Conservation (phyloP, 106 monocot genomes). For the Xerophyta viscosa region DNA sequence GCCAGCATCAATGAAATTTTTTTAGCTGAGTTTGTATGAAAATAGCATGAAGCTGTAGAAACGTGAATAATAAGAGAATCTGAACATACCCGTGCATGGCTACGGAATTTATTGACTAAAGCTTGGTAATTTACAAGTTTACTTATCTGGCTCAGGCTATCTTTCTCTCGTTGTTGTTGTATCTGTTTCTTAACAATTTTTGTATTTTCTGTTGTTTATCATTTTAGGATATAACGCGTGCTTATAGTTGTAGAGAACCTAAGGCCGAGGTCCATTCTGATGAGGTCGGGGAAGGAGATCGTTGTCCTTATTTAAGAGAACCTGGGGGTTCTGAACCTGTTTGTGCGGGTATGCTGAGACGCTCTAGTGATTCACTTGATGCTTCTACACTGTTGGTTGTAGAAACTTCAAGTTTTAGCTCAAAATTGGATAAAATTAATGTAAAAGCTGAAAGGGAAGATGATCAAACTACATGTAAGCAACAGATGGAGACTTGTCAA, state of each 20-base stretch:
- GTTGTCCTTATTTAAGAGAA: constrained; percentile 8
- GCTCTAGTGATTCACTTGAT: constrained; percentile 1
- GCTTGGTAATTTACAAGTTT: too few relatives aligned
- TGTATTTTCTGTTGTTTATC: too few relatives aligned
- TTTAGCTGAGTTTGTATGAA: too few relatives aligned
- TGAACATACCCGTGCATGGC: too few relatives aligned
- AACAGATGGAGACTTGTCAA: background rate
- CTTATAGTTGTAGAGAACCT: constrained; percentile 15
- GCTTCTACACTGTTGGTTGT: constrained; percentile 4
- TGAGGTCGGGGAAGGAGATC: constrained; percentile 13
- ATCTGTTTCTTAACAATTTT: too few relatives aligned
- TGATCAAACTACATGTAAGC: constrained; percentile 3
- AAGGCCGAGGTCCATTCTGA: constrained; percentile 13
- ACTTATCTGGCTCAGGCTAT: too few relatives aligned
- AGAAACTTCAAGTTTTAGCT: constrained; percentile 5
- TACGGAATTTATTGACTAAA: too few relatives aligned
- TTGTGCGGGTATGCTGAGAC: constrained; percentile 1
- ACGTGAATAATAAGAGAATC: too few relatives aligned
- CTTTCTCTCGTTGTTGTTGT: too few relatives aligned
- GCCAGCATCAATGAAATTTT: too few relatives aligned
- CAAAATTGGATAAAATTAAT: constrained; percentile 17
- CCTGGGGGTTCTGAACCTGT: constrained; percentile 10
- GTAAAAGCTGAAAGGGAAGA: constrained; percentile 13
- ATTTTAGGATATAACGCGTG: too few relatives aligned
- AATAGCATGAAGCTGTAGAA: too few relatives aligned